Evolutionary conservation across 305 asterid species (phyloP), one percentile per base, ranked within the genome.

Genomic region (Salvia sclarea): DNA sequence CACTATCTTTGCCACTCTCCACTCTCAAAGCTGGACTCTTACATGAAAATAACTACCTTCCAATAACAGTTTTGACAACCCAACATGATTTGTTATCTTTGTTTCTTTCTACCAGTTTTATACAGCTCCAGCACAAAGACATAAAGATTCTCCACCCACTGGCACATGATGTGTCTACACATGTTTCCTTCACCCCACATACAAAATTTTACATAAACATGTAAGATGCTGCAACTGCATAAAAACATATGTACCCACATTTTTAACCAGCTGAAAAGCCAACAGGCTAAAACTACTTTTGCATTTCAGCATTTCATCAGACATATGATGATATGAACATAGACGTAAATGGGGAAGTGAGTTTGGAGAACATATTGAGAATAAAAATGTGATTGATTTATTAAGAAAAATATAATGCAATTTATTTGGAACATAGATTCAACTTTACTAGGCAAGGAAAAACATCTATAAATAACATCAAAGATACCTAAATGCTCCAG

Each of bases 51-150:
- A 41, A 35, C 61, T 45, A 31, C 25, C 18, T 57, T 8, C 52
- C 21, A 21, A 57, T 24, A 7, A 30, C 25, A 61, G 71, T 17
- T 66, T 64, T 75, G 72, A 76, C 78, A 76, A 66, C 80, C 57
- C 72, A 75, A 72, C 60, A 66, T 69, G 72, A 69, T 63, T 45
- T 79, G 72, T 61, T 38, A 56, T 48, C 53, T 67, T 70, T 63
- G 44, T 73, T 55, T 25, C 72, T 70, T 55, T 66, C 18, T 30
- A 64, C 53, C 60, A 40, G 40, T 75, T 77, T 28, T 69, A 61
- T 24, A 52, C 33, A 40, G 49, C 25, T 52, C 47, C 64, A 40
- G 38, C 57, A 8, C 18, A 62, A 10, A 61, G 48, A 28, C 40
- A 18, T 17, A 28, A 53, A 52, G 35, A 33, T 53, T 70, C 28